phyloP scores from a whole-genome alignment of 1,284 basidiomycete genomes.

The Cerioporus squamosus region DNA sequence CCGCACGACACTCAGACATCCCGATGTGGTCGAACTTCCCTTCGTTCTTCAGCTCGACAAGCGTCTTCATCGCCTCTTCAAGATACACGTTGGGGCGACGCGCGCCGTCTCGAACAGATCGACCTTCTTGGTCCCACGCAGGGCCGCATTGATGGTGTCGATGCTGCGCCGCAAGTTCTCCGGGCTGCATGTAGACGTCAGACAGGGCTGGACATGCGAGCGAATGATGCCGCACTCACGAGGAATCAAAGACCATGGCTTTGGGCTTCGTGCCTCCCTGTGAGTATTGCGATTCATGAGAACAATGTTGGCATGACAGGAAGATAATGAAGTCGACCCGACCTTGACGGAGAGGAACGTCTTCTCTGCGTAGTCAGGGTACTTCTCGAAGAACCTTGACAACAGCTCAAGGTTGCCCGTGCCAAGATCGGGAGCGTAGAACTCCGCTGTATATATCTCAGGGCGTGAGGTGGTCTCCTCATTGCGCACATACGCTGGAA shows the following conservation, averaged over 20 bases:
- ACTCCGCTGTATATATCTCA: slow-evolving; percentile 36
- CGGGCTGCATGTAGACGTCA: slow-evolving; percentile 27
- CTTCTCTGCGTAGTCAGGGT: slow-evolving; percentile 57
- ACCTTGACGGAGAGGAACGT: slow-evolving; percentile 50
- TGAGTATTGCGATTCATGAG: not conserved
- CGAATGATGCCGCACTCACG: slow-evolving; percentile 25
- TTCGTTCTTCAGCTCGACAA: slow-evolving; percentile 19
- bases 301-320: slow-evolving; percentile 40
- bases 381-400: slow-evolving; percentile 47
- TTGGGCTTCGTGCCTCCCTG: slow-evolving; percentile 45
- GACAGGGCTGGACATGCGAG: too few species aligned
- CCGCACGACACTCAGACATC: slow-evolving; percentile 51
- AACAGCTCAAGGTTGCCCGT: slow-evolving; percentile 47
- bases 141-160: slow-evolving; percentile 38
- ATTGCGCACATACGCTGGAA: slow-evolving; percentile 40
- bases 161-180: slow-evolving; percentile 48
- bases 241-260: slow-evolving; percentile 26
- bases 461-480: not conserved
- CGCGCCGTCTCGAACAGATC: slow-evolving; percentile 48
- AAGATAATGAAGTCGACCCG: slow-evolving; percentile 39
- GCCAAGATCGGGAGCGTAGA: slow-evolving; percentile 42
- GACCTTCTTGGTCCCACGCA: slow-evolving; percentile 45
- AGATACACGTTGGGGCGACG: slow-evolving; percentile 35
- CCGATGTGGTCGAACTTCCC: slow-evolving; percentile 46
- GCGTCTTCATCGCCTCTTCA: slow-evolving; percentile 30